These are phyloP conservation scores for Rhynchospora breviuscula DNA, from an alignment of 176 grass and related monocot species.

Conservation along the genomic window DNA sequence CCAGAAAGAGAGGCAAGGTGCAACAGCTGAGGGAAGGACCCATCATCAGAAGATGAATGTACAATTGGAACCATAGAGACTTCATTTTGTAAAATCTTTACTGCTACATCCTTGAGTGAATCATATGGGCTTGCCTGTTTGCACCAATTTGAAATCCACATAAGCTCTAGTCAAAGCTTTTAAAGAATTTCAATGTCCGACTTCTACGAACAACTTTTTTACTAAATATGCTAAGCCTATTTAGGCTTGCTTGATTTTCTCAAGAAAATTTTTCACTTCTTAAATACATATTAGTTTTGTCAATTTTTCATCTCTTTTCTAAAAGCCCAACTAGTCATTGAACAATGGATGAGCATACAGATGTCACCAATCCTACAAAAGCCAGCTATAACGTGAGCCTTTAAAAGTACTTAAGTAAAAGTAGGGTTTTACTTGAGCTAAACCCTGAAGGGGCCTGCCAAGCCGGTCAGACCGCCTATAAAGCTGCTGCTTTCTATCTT, in stretches of 20 bases:
- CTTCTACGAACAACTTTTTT: not conserved
- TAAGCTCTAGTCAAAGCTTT: not conserved
- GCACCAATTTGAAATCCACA: not conserved
- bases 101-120: slow-evolving; percentile 71
- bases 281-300: not conserved
- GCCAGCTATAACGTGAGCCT: not conserved
- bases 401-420: not conserved
- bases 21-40: slow-evolving; percentile 86
- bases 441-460: slow-evolving; percentile 47
- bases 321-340: not conserved
- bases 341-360: not conserved
- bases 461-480: slow-evolving; percentile 54
- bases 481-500: slow-evolving; percentile 72
- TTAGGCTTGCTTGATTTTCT: not conserved
- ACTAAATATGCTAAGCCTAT: not conserved
- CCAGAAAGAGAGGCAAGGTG: slow-evolving; percentile 97
- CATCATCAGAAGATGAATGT: slow-evolving; percentile 67
- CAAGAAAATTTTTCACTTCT: not conserved
- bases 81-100: slow-evolving; percentile 74
- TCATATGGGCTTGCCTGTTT: slow-evolving; percentile 74
- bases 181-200: not conserved
- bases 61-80: slow-evolving; percentile 83
- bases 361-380: not conserved
- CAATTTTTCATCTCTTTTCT: not conserved
- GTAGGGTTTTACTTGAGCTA: slow-evolving; percentile 66